These are phyloP conservation scores for Pythium rhizo-oryzae DNA, from an alignment of 352 stramenopile species.

Conservation along the genomic window DNA sequence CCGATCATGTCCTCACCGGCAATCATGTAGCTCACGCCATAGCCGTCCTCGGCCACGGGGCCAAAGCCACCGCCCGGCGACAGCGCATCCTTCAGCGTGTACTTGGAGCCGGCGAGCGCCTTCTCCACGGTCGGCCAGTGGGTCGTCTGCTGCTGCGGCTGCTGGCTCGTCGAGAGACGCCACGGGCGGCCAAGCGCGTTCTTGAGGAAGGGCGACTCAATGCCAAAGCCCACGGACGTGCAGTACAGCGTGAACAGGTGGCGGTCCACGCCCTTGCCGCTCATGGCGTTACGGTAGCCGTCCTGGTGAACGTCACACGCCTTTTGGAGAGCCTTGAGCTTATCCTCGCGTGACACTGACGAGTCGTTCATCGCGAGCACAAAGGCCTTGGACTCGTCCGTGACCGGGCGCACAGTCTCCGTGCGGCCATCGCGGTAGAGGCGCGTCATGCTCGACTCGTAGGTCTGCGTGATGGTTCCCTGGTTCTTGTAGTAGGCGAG, in stretches of 20 bases:
- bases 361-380: conserved; percentile 82
- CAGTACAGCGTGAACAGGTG: conserved; percentile 97
- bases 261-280: conserved; percentile 92
- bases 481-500: conserved; percentile 94
- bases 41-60: conserved; percentile 89
- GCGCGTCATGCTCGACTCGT: conserved; percentile 97
- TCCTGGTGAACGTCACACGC: conserved; percentile 92
- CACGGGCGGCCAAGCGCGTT: conserved; percentile 82
- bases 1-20: conserved; percentile 86
- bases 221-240: conserved; percentile 83
- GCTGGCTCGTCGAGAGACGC: conserved; percentile 89
- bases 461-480: conserved; percentile 94
- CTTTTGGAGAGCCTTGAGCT: conserved; percentile 84
- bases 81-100: conserved; percentile 53
- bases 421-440: conserved; percentile 96
- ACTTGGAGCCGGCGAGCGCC: conserved; percentile 55
- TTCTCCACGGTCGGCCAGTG: conserved; percentile 81
- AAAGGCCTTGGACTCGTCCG: conserved; percentile 90
- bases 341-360: conserved; percentile 69
- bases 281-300: conserved; percentile 91
- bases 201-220: conserved; percentile 90
- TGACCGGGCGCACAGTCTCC: conserved; percentile 91
- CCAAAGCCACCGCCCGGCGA: conserved; percentile 90
- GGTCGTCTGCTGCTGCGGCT: conserved; percentile 89
- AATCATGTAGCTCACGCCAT: conserved; percentile 93